Percentiles rank a stretch among this genome's conserved stretches.
phyloP scores from a whole-genome alignment of 768 basidiomycete genomes.

The Tulasnella sp. region DNA sequence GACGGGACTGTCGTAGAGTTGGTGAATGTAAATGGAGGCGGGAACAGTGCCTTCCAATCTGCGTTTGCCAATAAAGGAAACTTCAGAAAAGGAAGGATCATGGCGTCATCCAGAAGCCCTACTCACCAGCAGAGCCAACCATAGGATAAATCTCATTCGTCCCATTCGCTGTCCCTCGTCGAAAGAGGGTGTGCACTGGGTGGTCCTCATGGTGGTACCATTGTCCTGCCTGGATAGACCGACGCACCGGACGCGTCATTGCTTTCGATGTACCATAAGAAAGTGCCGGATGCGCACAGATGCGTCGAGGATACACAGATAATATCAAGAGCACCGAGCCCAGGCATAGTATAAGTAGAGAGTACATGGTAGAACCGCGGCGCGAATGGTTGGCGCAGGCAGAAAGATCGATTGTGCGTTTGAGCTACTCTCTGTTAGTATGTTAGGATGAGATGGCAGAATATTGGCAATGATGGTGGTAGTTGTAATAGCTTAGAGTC shows the following conservation, averaged over 20 bases:
- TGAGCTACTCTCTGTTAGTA: too few species aligned
- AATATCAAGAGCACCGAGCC: background rate
- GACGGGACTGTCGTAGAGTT: slow-evolving; percentile 23
- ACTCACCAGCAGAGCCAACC: slow-evolving; percentile 20
- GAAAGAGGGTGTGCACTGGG: slow-evolving; percentile 13
- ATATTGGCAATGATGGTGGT: too few species aligned
- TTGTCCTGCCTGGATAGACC: background rate
- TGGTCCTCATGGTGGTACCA: slow-evolving; percentile 9
- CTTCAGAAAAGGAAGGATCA: slow-evolving; percentile 12
- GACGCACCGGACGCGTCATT: background rate
- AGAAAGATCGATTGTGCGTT: background rate
- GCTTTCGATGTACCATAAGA: background rate
- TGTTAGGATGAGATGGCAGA: too few species aligned
- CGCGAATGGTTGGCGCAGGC: background rate
- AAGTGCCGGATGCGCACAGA: background rate
- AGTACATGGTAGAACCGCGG: background rate
- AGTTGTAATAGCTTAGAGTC: too few species aligned
- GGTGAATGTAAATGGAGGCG: background rate
- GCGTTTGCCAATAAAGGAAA: background rate
- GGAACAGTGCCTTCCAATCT: slow-evolving; percentile 12
- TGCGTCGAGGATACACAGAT: background rate
- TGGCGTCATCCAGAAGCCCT: slow-evolving; percentile 15
- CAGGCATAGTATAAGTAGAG: background rate
- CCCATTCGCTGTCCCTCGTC: background rate
- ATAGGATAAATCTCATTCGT: slow-evolving; percentile 3